Base-by-base conservation (phyloP, 768 basidiomycete species). In the Crepidotus variabilis region DNA sequence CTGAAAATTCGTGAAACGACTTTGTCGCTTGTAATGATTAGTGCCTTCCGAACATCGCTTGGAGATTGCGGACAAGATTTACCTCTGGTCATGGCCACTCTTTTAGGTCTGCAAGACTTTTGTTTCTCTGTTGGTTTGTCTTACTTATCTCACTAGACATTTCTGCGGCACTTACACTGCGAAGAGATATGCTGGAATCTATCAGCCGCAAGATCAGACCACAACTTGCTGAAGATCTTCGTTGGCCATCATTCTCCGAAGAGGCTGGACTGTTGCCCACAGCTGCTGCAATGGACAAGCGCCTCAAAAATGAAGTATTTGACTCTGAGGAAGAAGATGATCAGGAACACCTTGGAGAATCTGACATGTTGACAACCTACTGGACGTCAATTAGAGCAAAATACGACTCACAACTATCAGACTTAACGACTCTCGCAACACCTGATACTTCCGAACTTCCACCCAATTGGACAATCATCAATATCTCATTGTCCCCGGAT, bases 101-200 rank as follows among this genome's bases (percentile, higher is more conserved):
- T 94, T 4, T 74, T 98, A 39, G 81, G 87, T 87, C 54, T 43
- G 74, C 65, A 9, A 8, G 24, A 23, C 2, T 13, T 45, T 4
- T 36, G n/a, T 21, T 24, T 43, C 20, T 24, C 55, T 32, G 46
- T 46, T 36, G n/a, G 4, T 20, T 28, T 10, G n/a, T 21, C 28
- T 28, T 28, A 28, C 8, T 28, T 3, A 28, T 28, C 8, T 28
- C 24, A 28, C 39, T 60, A 96, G 95, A 96, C 68, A 74, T 80
- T 13, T 86, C 87, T 2, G 76, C 86, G 0, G 82, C 90, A 4
- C 81, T 94, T 47, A 93, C 92, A 0, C 76, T 97, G 1, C 84
- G 86, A 8, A 81, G 92, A 16, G 96, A 98, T 66, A 83, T 98
- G 76, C 69, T 94, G 14, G 94, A 96, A 60, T 83, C 83, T 14